A percentile compares a stretch with the other conserved stretches of the same genome.
phyloP scores from a whole-genome alignment of 257 asterid genomes.

The Gentiana macrophylla region DNA sequence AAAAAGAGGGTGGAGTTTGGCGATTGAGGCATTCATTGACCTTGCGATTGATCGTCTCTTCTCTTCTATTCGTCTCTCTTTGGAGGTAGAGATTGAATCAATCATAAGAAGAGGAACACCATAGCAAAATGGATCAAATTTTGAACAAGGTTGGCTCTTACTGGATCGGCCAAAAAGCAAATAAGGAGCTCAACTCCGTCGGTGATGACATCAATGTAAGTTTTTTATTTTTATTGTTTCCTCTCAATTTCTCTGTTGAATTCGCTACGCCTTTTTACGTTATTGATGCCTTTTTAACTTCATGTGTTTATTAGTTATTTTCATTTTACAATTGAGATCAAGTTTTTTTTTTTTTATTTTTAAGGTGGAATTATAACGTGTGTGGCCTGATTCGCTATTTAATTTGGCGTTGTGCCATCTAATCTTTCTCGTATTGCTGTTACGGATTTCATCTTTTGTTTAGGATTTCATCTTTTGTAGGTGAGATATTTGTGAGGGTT shows the following conservation, averaged over 20 bases:
- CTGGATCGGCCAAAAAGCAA: slow-evolving; percentile 75
- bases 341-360: neutral
- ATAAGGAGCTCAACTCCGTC: slow-evolving; percentile 51
- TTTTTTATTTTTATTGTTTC: neutral
- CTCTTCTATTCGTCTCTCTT: too few relatives aligned
- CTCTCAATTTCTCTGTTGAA: neutral
- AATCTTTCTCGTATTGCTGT: too few relatives aligned
- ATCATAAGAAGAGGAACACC: too few relatives aligned
- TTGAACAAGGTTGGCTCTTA: slow-evolving; percentile 71
- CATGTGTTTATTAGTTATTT: neutral
- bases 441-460: too few relatives aligned
- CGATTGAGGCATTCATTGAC: too few relatives aligned
- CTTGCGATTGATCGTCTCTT: too few relatives aligned
- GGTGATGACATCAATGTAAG: slow-evolving; percentile 74
- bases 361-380: neutral
- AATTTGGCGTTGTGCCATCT: too few relatives aligned
- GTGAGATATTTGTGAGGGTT: too few relatives aligned
- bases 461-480: too few relatives aligned
- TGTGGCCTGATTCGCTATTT: neutral
- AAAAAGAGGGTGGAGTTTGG: too few relatives aligned
- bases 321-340: neutral
- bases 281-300: neutral
- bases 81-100: too few relatives aligned
- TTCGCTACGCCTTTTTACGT: neutral
- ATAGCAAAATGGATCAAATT: slow-evolving; percentile 56